A percentile compares a stretch with the other conserved stretches of the same genome.
Evolutionary conservation across 2,329 filamentous ascomycete genomes (phyloP).

Genomic region (Xylaria arbuscula): DNA sequence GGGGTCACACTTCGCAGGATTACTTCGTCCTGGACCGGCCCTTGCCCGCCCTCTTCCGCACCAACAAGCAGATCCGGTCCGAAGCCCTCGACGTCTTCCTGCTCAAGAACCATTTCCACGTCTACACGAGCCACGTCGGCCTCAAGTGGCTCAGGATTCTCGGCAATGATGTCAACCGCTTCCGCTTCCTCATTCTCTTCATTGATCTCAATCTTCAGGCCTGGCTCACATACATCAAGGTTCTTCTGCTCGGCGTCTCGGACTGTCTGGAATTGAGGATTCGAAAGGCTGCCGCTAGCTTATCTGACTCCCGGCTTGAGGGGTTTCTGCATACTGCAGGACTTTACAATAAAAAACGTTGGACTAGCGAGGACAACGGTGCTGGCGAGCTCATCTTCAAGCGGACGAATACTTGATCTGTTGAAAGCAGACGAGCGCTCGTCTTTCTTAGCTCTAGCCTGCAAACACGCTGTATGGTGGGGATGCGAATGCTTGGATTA

Average conservation of each 20-base stretch:
- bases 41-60: constrained; percentile 37
- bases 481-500: background rate
- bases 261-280: constrained; percentile 33
- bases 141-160: constrained; percentile 37
- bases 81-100: constrained; percentile 40
- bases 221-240: constrained; percentile 33
- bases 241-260: constrained; percentile 30
- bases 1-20: constrained; percentile 30
- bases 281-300: constrained; percentile 32
- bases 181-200: constrained; percentile 36
- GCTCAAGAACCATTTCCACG: constrained; percentile 37
- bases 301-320: constrained; percentile 12
- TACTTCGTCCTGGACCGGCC: constrained; percentile 38
- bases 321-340: constrained; percentile 12
- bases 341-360: constrained; percentile 24
- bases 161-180: constrained; percentile 34
- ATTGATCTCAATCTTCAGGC: constrained; percentile 31
- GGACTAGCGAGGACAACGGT: constrained; percentile 16
- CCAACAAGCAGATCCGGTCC: constrained; percentile 35
- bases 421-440: background rate
- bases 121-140: constrained; percentile 37
- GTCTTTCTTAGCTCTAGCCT: background rate
- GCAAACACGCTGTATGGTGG: background rate
- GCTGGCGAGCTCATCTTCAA: constrained; percentile 31
- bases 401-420: constrained; percentile 6